A percentile compares a stretch with the other conserved stretches of the same genome.
Evolutionary conservation across 2,329 filamentous ascomycete genomes (phyloP).

Genomic region (Botrytis porri): DNA sequence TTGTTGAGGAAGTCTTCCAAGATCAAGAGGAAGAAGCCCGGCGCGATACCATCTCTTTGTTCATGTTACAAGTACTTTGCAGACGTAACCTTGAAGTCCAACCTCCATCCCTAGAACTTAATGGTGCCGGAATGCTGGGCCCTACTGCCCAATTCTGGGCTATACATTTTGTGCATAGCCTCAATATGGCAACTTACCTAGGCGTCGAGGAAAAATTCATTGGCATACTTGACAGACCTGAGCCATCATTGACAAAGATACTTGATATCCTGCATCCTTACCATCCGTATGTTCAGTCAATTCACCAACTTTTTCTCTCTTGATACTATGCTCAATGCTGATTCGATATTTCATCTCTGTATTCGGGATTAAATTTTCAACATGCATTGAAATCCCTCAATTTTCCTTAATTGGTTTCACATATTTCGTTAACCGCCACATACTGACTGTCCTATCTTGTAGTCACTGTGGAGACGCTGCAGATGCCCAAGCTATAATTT

Average conservation of each 20-base stretch:
- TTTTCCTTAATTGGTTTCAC: neutral
- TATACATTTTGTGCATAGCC: neutral
- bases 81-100: neutral
- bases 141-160: neutral
- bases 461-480: neutral
- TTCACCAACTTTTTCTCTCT: neutral
- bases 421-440: neutral
- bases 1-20: neutral
- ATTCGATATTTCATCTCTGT: neutral
- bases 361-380: rapidly evolving
- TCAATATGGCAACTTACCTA: neutral
- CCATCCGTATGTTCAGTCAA: neutral
- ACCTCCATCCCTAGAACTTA: neutral
- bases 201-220: neutral
- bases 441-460: neutral
- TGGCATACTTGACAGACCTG: neutral
- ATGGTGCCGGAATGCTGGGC: neutral
- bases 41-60: neutral
- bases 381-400: neutral
- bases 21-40: too few species aligned
- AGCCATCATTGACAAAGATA: neutral
- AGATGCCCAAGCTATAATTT: neutral
- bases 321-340: neutral
- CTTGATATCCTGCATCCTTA: neutral
- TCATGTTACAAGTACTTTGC: neutral